Percentiles rank a stretch among this genome's conserved stretches.
phyloP scores from a whole-genome alignment of 345 rosid genomes.

The Salix udensis region DNA sequence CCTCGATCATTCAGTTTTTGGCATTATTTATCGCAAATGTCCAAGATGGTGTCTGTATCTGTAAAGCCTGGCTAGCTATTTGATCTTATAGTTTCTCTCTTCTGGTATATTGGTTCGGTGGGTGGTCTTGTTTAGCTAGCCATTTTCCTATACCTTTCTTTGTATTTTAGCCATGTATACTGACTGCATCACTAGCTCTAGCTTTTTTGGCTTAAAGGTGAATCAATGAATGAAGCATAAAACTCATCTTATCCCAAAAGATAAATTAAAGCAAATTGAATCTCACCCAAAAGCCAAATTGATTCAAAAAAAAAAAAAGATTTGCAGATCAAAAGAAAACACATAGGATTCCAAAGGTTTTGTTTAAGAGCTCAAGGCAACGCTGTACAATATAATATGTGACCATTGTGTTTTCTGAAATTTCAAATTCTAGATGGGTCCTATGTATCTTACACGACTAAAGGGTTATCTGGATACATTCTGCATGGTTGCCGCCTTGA shows the following conservation, averaged over 20 bases:
- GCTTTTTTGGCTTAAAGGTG: constrained; percentile 26
- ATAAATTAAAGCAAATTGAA: constrained; percentile 33
- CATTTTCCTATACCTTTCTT: not conserved
- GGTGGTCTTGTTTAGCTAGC: not conserved
- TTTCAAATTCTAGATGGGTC: constrained; percentile 15
- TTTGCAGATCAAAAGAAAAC: constrained; percentile 24
- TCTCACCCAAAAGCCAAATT: constrained; percentile 40
- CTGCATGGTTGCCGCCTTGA: constrained; percentile 22
- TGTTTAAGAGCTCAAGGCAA: not conserved
- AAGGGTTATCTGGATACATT: not conserved
- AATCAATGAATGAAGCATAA: constrained; percentile 39
- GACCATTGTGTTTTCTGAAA: not conserved
- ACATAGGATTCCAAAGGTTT: constrained; percentile 46
- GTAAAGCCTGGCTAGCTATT: too few relatives aligned
- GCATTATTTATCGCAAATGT: not conserved
- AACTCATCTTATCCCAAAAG: constrained; percentile 46
- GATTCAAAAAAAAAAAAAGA: constrained; percentile 29
- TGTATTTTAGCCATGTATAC: not conserved
- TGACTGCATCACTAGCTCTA: not conserved
- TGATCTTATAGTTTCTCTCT: too few relatives aligned
- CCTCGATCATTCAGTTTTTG: not conserved
- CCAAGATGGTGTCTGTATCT: not conserved
- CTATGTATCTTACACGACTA: not conserved
- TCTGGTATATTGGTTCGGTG: too few relatives aligned
- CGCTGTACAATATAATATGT: not conserved